These are phyloP conservation scores for Phaeosphaeria sp. DNA, from an alignment of 2,329 filamentous ascomycete genomes.

Conservation along the genomic window DNA sequence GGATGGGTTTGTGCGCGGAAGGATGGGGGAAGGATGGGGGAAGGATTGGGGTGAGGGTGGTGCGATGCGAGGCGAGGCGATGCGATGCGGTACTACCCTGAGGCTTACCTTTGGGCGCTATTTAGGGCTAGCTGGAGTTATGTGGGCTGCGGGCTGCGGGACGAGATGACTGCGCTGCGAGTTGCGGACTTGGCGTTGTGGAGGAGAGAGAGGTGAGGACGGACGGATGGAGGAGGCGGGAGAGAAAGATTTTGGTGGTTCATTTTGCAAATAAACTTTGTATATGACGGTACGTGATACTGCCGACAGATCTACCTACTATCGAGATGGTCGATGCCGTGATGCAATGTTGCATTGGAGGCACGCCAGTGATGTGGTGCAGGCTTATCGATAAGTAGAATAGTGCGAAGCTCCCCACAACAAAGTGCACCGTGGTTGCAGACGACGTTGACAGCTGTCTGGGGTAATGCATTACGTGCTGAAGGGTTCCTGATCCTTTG, in stretches of 20 bases:
- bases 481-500: neutral
- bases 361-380: neutral
- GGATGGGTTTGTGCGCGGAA: neutral
- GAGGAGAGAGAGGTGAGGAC: neutral
- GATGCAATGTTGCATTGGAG: too few relatives aligned
- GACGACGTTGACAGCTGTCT: neutral
- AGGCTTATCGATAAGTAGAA: constrained; percentile 1
- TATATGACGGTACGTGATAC: too few relatives aligned
- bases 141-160: too few relatives aligned
- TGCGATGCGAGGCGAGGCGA: neutral
- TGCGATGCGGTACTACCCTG: neutral
- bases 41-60: neutral
- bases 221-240: neutral
- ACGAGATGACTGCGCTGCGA: neutral
- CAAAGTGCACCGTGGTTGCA: neutral
- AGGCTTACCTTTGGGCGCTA: neutral
- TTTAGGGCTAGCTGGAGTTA: too few relatives aligned
- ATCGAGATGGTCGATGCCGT: neutral
- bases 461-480: neutral
- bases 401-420: neutral
- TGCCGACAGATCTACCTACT: too few relatives aligned
- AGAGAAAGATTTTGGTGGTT: neutral
- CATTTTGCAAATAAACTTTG: too few relatives aligned
- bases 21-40: neutral
- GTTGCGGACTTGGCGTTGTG: neutral